These are phyloP conservation scores for Stagonosporopsis chrysanthemi DNA, from an alignment of 2,329 filamentous ascomycete genomes.

Conservation along the genomic window DNA sequence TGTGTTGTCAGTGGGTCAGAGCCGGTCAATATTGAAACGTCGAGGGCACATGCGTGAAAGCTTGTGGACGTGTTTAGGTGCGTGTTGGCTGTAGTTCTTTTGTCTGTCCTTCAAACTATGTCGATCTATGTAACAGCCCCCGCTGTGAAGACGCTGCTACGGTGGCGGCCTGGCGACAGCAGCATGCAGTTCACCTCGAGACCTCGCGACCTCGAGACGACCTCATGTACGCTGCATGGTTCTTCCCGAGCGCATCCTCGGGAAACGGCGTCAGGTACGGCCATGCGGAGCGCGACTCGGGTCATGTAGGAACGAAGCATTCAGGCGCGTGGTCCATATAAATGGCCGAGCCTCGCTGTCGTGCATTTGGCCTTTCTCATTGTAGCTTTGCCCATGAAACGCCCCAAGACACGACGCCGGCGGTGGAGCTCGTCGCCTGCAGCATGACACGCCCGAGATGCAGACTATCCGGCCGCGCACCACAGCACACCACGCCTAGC, in stretches of 20 bases:
- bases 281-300: conserved; percentile 33
- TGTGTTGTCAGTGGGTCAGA: conserved; percentile 30
- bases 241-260: conserved; percentile 29
- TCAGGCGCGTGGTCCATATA: conserved; percentile 31
- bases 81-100: neutral
- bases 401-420: conserved; percentile 25
- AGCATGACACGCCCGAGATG: conserved; percentile 24
- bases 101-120: neutral
- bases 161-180: neutral
- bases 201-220: neutral
- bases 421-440: conserved; percentile 23
- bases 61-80: neutral
- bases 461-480: conserved; percentile 35
- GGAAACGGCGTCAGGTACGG: conserved; percentile 29
- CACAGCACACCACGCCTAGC: conserved; percentile 22
- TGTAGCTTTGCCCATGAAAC: conserved; percentile 29
- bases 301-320: conserved; percentile 34
- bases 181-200: neutral
- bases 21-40: conserved; percentile 3
- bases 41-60: conserved; percentile 8
- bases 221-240: neutral
- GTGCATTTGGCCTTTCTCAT: conserved; percentile 21
- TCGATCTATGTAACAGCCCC: conserved; percentile 7
- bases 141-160: neutral
- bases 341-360: conserved; percentile 31